Conservation (phyloP, 1,284 basidiomycete genomes). For the Papiliotrema fonsecae region DNA sequence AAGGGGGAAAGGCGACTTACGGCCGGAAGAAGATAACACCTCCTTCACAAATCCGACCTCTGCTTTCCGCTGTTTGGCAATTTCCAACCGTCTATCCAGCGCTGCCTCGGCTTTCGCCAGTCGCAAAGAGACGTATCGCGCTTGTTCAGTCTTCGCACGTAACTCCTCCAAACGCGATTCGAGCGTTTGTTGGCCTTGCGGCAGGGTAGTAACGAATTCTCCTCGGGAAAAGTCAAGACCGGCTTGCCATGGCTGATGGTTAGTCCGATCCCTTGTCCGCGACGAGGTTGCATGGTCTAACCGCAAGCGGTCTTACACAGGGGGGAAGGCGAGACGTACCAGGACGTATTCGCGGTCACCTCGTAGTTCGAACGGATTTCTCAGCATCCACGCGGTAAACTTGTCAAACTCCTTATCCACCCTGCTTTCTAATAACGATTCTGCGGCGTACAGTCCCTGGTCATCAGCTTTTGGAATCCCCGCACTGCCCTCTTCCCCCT, state of each 20-base stretch:
- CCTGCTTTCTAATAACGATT: constrained; percentile 45
- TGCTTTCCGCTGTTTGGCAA: constrained; percentile 36
- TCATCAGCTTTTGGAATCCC: neutral
- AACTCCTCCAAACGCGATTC: constrained; percentile 31
- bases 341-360: constrained; percentile 39
- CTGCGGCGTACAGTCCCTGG: constrained; percentile 42
- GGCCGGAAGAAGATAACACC: constrained; percentile 22
- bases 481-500: too few species aligned
- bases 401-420: constrained; percentile 47
- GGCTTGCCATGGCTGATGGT: constrained; percentile 48
- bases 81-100: constrained; percentile 36
- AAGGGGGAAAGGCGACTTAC: constrained; percentile 18
- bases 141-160: constrained; percentile 42
- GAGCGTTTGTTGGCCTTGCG: constrained; percentile 32
- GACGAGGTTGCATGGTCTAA: neutral
- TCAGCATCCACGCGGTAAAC: constrained; percentile 42
- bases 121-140: constrained; percentile 29
- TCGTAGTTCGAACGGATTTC: constrained; percentile 47
- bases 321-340: constrained; percentile 24
- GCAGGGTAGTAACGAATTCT: constrained; percentile 31
- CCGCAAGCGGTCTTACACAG: neutral
- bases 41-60: constrained; percentile 45
- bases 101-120: constrained; percentile 38
- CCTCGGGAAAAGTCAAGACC: constrained; percentile 46
- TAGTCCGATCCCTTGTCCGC: too few species aligned